Percentiles rank a stretch among this genome's conserved stretches.
Conservation (phyloP, 306 rosid species). For the Argentina anserina region DNA sequence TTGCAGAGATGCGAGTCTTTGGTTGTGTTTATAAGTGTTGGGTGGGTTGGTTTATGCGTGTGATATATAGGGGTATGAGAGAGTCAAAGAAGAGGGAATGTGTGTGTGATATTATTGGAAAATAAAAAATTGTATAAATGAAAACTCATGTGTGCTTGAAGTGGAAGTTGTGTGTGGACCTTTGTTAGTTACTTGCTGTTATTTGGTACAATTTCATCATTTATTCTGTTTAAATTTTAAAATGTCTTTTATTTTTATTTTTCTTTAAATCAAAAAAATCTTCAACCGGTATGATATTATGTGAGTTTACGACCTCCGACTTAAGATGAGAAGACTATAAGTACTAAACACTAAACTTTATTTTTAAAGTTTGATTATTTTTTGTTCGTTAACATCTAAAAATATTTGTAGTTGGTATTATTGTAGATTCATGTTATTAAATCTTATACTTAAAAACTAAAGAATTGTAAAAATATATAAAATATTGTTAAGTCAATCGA, state of each 20-base stretch:
- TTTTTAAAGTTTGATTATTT: too few relatives aligned
- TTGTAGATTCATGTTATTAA: too few relatives aligned
- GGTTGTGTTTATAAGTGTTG: not conserved
- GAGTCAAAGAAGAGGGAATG: conserved; percentile 16
- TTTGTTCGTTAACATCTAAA: too few relatives aligned
- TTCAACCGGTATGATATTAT: too few relatives aligned
- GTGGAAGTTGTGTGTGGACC: not conserved
- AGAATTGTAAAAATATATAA: too few relatives aligned
- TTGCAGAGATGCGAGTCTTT: not conserved
- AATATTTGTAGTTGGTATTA: too few relatives aligned
- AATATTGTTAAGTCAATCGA: too few relatives aligned
- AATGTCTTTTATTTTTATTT: not conserved
- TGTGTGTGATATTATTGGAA: not conserved
- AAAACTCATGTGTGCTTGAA: not conserved
- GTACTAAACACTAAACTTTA: too few relatives aligned
- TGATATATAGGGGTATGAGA: conserved; percentile 11
- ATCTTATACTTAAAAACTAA: too few relatives aligned
- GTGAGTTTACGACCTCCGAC: too few relatives aligned
- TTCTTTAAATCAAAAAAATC: too few relatives aligned
- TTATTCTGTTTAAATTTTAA: not conserved
- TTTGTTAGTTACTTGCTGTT: not conserved
- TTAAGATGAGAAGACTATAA: too few relatives aligned
- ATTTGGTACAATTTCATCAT: not conserved
- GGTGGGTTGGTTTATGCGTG: conserved; percentile 10
- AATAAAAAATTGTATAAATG: not conserved